Percentiles rank a stretch among this genome's conserved stretches.
Evolutionary conservation across 176 grass and related monocot genomes (phyloP).

Genomic region (Alloteropsis semialata): DNA sequence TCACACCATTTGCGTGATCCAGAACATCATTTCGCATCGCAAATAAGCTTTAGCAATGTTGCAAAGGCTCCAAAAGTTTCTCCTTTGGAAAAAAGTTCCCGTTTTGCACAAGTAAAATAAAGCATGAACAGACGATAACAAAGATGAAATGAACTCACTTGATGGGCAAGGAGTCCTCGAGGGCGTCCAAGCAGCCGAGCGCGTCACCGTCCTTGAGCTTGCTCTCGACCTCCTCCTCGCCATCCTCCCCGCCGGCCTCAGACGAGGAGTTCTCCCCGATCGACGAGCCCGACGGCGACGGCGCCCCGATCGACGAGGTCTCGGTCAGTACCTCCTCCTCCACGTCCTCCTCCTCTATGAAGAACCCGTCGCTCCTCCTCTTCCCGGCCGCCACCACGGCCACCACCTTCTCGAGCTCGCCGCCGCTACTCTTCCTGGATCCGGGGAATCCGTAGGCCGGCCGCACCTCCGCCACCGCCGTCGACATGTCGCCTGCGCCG

Average conservation of each 20-base stretch:
- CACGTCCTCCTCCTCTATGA: slow-evolving; percentile 45
- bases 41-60: neutral
- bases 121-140: neutral
- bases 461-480: slow-evolving; percentile 28
- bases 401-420: neutral
- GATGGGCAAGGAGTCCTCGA: slow-evolving; percentile 65
- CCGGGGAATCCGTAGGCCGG: slow-evolving; percentile 33
- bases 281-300: slow-evolving; percentile 51
- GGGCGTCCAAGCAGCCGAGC: slow-evolving; percentile 39
- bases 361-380: slow-evolving; percentile 43
- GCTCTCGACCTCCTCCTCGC: slow-evolving; percentile 48
- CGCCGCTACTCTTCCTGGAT: slow-evolving; percentile 15
- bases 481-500: slow-evolving; percentile 36
- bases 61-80: neutral
- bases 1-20: neutral
- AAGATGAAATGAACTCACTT: slow-evolving; percentile 39
- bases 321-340: slow-evolving; percentile 38
- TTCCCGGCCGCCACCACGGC: slow-evolving; percentile 2
- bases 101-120: neutral
- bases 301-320: slow-evolving; percentile 37
- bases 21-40: neutral
- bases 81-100: neutral
- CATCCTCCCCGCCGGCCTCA: slow-evolving; percentile 28
- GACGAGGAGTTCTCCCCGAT: slow-evolving; percentile 51
- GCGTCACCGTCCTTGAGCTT: slow-evolving; percentile 36